Percentiles rank a stretch among this genome's conserved stretches.
phyloP scores from a whole-genome alignment of 1,284 basidiomycete species.

The Trichosporon sp. region DNA sequence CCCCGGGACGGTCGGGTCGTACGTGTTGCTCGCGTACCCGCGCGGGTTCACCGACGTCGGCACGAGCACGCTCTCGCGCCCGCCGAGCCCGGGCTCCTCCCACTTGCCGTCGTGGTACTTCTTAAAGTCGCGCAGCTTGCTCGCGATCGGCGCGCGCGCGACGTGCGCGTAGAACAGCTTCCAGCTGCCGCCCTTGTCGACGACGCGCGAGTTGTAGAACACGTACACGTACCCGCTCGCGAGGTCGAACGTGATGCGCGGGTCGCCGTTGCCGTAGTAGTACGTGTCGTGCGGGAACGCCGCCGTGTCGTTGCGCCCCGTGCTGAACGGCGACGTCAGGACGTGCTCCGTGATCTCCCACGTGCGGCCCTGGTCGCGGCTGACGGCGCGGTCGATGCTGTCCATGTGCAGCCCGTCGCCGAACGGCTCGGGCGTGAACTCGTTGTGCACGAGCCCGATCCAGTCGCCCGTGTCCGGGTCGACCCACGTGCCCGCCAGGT shows the following conservation, averaged over 20 bases:
- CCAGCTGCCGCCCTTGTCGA: conserved; percentile 16
- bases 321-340: conserved; percentile 12
- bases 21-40: conserved; percentile 12
- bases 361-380: conserved; percentile 11
- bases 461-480: conserved; percentile 20
- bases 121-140: conserved; percentile 10
- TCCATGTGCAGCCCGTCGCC: conserved; percentile 18
- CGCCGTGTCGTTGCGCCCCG: conserved; percentile 6
- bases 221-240: conserved; percentile 17
- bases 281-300: conserved; percentile 14
- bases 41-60: background rate
- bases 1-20: conserved; percentile 6
- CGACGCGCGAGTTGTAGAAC: conserved; percentile 14
- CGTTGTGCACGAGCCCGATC: conserved; percentile 19
- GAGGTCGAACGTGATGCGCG: conserved; percentile 11
- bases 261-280: conserved; percentile 18
- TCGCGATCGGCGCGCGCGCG: conserved; percentile 10
- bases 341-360: conserved; percentile 15
- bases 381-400: conserved; percentile 17
- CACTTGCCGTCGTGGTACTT: conserved; percentile 17
- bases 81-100: conserved; percentile 14
- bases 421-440: conserved; percentile 16
- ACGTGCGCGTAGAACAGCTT: conserved; percentile 11
- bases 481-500: conserved; percentile 16
- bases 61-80: conserved; percentile 12